Base-by-base conservation (phyloP, 1,284 basidiomycete genomes). In the Quambalaria eucalypti region DNA sequence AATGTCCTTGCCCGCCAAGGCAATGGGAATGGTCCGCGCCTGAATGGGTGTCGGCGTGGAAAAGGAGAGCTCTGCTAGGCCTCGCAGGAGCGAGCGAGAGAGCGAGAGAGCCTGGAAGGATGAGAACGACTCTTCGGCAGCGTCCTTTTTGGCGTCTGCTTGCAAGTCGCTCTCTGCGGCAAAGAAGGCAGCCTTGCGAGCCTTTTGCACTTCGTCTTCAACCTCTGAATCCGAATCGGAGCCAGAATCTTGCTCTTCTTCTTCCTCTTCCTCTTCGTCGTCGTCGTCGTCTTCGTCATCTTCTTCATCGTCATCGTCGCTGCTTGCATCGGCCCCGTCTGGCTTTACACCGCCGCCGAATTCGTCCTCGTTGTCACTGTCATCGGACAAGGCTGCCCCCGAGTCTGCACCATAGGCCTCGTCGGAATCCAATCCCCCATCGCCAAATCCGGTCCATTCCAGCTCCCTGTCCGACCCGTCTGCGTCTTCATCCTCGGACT, bases 31-130 rank as follows among this genome's bases (percentile, higher is more conserved):
- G 6, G 91, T 87, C 48, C 88, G 85, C 1, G 87, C 83, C 78
- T 98, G 92, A 52, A 98, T 97, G 0, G 93, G 93, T 1, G 95
- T 99, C 3, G 95, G 95, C 29, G 82, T 85, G 50, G 82, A 78
- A 75, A 95, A 90, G 31, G 84, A 83, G 39, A 98, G 81, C 2
- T 85, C 81, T 7, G 87, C 85, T 53, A 98, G 80, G 4, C 88
- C 87, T 68, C 90, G 89, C 48, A 92, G 81, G 47, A 96, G 81
- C 0, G 89, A 88, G 30, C 91, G 86, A 1, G 90, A 92, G 47
- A 96, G 82, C 73, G 87, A 88, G 84, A 92, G 88, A 28, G 84
- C 82, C 19, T 87, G 78, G 77, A 95, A 93, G 1, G 89, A 70
- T 2, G 70, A 39, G 5, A 26, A 14, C 33, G 71, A 61, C 25